Conservation (phyloP, 1,284 basidiomycete species). For the Cerrena zonata region DNA sequence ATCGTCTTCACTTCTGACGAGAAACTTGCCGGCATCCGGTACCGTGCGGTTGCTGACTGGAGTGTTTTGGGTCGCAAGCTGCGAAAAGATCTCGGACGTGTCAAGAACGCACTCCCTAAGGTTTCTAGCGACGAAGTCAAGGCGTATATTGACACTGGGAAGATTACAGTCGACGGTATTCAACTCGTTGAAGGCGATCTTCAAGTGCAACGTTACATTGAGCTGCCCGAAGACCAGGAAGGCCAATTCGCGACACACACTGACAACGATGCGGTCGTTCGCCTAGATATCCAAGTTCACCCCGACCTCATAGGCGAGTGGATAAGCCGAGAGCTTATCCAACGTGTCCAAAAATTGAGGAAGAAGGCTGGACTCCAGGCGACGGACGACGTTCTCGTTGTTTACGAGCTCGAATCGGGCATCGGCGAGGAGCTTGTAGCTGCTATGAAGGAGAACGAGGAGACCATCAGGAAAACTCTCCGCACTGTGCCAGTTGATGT, state of each 20-base stretch:
- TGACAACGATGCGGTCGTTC: constrained; percentile 90
- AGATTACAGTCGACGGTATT: constrained; percentile 85
- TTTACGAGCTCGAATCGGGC: constrained; percentile 77
- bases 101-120: constrained; percentile 81
- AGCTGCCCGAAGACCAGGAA: constrained; percentile 57
- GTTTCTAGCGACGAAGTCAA: constrained; percentile 84
- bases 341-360: constrained; percentile 91
- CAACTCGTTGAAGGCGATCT: constrained; percentile 86
- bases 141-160: constrained; percentile 70
- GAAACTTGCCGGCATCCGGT: constrained; percentile 79
- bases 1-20: constrained; percentile 89
- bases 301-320: constrained; percentile 86
- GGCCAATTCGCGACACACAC: constrained; percentile 80
- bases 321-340: constrained; percentile 85
- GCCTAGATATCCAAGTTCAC: constrained; percentile 85
- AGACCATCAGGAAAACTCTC: constrained; percentile 73
- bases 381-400: constrained; percentile 90
- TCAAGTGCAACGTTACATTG: constrained; percentile 86
- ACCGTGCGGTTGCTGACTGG: constrained; percentile 93
- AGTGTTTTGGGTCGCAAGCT: constrained; percentile 90
- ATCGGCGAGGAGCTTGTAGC: constrained; percentile 60
- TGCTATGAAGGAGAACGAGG: constrained; percentile 69
- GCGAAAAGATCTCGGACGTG: constrained; percentile 86
- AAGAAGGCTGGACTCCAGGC: constrained; percentile 94
- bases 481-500: constrained; percentile 66